Evolutionary conservation across 108 stramenopile species (phyloP), one percentile per base, ranked within the genome.

Genomic region (Poteriospumella lacustris): DNA sequence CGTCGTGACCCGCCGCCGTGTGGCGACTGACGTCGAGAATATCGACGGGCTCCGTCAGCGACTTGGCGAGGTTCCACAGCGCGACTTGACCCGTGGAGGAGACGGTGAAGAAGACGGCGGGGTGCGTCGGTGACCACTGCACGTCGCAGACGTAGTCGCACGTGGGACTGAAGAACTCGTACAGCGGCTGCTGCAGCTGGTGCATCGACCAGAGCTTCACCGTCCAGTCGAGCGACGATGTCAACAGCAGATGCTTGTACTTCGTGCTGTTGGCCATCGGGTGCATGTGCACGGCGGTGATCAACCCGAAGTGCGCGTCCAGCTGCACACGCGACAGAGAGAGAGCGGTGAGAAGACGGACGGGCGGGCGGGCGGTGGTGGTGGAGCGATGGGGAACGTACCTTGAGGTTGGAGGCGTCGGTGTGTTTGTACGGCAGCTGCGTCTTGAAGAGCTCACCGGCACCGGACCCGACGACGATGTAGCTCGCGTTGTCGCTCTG

Each of bases 141-240:
- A 87, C 91, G 79, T 91, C 93, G 64, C 90, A 88, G 91, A 94
- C 91, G 84, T 92, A 92, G 81, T 94, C 93, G 44, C 91, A 92
- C 15, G 91, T 91, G 75, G 89, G 86, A 78, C 89, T 92, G 3
- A 5, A 3, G 70, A 73, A 73, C 33, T 73, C 70, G 5, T 33
- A 52, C 40, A 73, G 12, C 9, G 70, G 70, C 31, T 73, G 38
- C 31, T 38, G 5, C 9, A 73, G 28, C 26, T 38, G 36, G 9
- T 39, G 29, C 5, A 42, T 5, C 26, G 26, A 28, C 91, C 91
- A 94, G 34, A 94, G 75, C 77, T 94, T 92, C 56, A 90, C 88
- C 0, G 91, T 90, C 93, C 93, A 94, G 78, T 94, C 93, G 0
- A 94, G 89, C 52, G 91, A 91, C 38, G 88, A 89, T 3, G 91